Conservation (phyloP, 1,284 basidiomycete genomes). For the Ceratobasidium papillatum region DNA sequence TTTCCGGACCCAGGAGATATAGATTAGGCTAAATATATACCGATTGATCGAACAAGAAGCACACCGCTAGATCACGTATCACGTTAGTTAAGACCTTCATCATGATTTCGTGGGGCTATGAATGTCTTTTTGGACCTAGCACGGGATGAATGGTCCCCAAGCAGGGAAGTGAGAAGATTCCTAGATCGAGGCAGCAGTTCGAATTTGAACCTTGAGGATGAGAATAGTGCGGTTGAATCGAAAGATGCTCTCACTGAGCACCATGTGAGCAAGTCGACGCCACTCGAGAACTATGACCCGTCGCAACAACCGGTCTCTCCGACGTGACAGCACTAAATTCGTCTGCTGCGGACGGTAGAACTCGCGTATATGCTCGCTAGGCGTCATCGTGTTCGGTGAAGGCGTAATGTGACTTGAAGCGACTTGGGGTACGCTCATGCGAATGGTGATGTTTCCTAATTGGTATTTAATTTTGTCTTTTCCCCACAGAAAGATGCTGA, state of each 20-base stretch:
- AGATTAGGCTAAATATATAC: neutral
- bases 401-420: neutral
- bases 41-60: constrained; percentile 15
- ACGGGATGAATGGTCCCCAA: neutral
- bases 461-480: neutral
- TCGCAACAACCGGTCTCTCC: neutral
- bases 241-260: neutral
- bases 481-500: neutral
- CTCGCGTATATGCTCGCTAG: neutral
- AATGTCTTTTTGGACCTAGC: neutral
- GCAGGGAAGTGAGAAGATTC: neutral
- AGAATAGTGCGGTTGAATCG: no score
- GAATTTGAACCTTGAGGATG: neutral
- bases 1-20: neutral
- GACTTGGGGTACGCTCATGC: neutral
- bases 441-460: neutral
- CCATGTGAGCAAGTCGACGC: neutral
- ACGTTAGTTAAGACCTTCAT: neutral
- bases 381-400: neutral
- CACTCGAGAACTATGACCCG: neutral
- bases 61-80: neutral
- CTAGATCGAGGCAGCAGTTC: neutral
- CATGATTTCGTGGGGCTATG: neutral
- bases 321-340: neutral
- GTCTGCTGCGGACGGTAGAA: constrained; percentile 39